Base-by-base conservation (phyloP, 257 asterid genomes). In the Nicotiana undulata region DNA sequence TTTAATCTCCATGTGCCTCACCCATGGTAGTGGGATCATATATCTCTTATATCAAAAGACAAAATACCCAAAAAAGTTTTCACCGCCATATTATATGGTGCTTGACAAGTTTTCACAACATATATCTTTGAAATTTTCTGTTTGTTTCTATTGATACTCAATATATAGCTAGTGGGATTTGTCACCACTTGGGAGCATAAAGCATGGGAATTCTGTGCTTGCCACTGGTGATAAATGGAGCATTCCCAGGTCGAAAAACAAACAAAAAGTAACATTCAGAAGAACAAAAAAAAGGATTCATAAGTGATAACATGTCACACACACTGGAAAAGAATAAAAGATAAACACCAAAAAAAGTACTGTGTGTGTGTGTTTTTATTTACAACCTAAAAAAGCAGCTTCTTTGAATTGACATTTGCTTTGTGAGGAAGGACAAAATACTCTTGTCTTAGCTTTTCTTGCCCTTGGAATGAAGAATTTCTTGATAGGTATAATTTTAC, bases 1-100 rank as follows among this genome's bases (percentile, higher is more conserved):
- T 87, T 83, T 85, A 84, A 83, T 67, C 82, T 83, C 90, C 97
- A 92, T 90, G 93, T 90, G 93, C 88, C 79, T 84, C 84, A 86
- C 63, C 87, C 80, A 81, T 83, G 34, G 32, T 87, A 63, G 81
- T 84, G 88, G 88, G 85, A 72, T 80, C 80, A 81, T 88, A 81
- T 70, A 83, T 85, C 59, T 58, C 81, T 60, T 51, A 77, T 37
- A 64, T 31, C 81, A 79, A 78, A 65, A 65, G 79, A 60, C 82
- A 84, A 83, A 79, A 70, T 32, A 46, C 60, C 80, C 55, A 17
- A 79, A 84, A 75, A 63, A 49, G 52, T 53, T 29, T 60, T 63
- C 81, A 34, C 74, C 53, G 60, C 74, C 44, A 59, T 37, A 17
- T 29, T 3, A 63, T 77, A 34, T 77, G 32, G 22, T 77, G 68